These are phyloP conservation scores for Zelonia costaricensis DNA, from an alignment of 208 protist species.

Conservation along the genomic window DNA sequence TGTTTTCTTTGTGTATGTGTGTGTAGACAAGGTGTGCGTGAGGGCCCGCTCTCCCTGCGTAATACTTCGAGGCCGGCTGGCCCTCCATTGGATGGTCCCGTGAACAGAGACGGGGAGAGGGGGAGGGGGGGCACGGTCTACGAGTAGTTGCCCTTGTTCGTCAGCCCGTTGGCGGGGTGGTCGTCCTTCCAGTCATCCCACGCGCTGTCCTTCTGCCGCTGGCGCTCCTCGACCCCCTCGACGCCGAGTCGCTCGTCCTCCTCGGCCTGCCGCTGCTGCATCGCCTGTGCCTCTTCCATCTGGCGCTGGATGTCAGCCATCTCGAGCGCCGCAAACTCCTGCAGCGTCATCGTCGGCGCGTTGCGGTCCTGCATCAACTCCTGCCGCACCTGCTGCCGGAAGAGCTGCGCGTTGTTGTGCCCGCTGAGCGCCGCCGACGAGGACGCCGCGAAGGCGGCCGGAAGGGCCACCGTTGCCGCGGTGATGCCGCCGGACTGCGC, in stretches of 20 bases:
- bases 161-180: slow-evolving; percentile 74
- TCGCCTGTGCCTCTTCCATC: slow-evolving; percentile 49
- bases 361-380: slow-evolving; percentile 85
- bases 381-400: slow-evolving; percentile 69
- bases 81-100: too few relatives aligned
- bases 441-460: background rate
- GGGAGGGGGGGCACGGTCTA: background rate
- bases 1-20: too few relatives aligned
- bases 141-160: slow-evolving; percentile 86
- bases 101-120: background rate
- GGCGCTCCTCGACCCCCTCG: slow-evolving; percentile 85
- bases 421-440: slow-evolving; percentile 10
- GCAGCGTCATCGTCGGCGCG: slow-evolving; percentile 81
- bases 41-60: too few relatives aligned
- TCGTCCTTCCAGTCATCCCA: slow-evolving; percentile 89
- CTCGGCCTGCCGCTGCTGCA: slow-evolving; percentile 51
- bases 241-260: slow-evolving; percentile 77
- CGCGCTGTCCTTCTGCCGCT: slow-evolving; percentile 75
- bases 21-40: too few relatives aligned
- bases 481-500: slow-evolving; percentile 17
- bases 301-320: slow-evolving; percentile 81
- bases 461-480: background rate
- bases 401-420: slow-evolving; percentile 38
- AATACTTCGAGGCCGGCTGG: too few relatives aligned
- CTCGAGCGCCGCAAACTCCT: slow-evolving; percentile 86